Conservation (phyloP, 2,329 filamentous ascomycete genomes). For the Teratosphaeriaceae sp. region DNA sequence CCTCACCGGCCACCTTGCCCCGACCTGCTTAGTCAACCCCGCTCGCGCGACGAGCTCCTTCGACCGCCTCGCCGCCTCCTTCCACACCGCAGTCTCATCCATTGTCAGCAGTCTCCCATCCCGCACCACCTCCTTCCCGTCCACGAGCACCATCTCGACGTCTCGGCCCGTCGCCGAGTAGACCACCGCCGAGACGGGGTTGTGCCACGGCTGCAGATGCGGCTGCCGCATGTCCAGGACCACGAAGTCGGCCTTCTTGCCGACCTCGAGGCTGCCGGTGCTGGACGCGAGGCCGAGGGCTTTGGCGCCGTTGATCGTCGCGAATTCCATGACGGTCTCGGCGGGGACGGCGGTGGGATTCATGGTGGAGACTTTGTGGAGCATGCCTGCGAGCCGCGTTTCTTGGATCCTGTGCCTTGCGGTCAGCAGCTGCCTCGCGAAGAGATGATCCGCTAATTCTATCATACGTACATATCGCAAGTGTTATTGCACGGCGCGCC, state of each 20-base stretch:
- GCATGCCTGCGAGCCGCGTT: conserved; percentile 46
- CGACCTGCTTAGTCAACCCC: conserved; percentile 31
- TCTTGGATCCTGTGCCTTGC: no score
- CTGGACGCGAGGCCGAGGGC: conserved; percentile 37
- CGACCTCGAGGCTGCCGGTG: conserved; percentile 36
- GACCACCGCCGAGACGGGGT: conserved; percentile 38
- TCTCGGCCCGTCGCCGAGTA: conserved; percentile 40
- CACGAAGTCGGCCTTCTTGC: conserved; percentile 41
- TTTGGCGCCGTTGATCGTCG: conserved; percentile 45
- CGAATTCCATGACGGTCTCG: conserved; percentile 44
- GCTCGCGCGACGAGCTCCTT: conserved; percentile 34
- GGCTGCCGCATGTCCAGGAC: conserved; percentile 26
- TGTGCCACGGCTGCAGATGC: conserved; percentile 23
- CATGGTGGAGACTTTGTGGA: conserved; percentile 40
- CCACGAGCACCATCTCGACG: conserved; percentile 39
- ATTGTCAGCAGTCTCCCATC: conserved; percentile 32
- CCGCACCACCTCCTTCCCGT: conserved; percentile 36
- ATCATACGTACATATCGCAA: conserved; percentile 46
- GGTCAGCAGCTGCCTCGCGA: no score
- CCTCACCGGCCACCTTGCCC: conserved; percentile 31
- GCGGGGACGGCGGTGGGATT: conserved; percentile 40
- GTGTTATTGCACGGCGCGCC: conserved; percentile 49
- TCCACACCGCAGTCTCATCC: conserved; percentile 36
- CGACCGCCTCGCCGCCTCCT: conserved; percentile 31
- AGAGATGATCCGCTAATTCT: no score